These are phyloP conservation scores for Poronia punctata DNA, from an alignment of 495 filamentous ascomycete genomes.

Conservation along the genomic window DNA sequence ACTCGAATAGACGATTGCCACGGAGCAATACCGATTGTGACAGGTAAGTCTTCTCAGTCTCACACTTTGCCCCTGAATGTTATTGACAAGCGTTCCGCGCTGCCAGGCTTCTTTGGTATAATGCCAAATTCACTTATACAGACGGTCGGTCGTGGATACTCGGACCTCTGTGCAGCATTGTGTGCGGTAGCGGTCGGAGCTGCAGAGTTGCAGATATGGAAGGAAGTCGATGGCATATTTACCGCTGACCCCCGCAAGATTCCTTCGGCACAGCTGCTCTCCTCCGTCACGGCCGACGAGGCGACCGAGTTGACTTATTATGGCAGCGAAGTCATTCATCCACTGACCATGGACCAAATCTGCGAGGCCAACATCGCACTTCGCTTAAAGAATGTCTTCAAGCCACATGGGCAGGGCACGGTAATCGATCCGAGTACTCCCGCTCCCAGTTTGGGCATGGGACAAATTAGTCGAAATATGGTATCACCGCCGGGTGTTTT, in stretches of 20 bases:
- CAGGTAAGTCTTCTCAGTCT: conserved; percentile 12
- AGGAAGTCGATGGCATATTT: conserved; percentile 52
- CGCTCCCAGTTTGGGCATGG: conserved; percentile 4
- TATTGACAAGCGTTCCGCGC: conserved; percentile 31
- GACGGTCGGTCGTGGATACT: conserved; percentile 44
- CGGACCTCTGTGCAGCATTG: conserved; percentile 47
- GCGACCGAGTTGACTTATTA: conserved; percentile 51
- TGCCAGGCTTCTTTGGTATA: conserved; percentile 44
- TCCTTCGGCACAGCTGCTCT: conserved; percentile 40
- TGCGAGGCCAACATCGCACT: conserved; percentile 30
- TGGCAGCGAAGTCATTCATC: conserved; percentile 42
- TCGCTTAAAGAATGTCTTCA: conserved; percentile 36
- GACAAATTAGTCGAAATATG: conserved; percentile 2
- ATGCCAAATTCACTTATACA: conserved; percentile 42
- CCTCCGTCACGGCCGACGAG: conserved; percentile 44
- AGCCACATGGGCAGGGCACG: conserved; percentile 30
- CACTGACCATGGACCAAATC: conserved; percentile 39
- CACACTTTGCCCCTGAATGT: conserved; percentile 1
- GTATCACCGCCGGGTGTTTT: conserved; percentile 23
- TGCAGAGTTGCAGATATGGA: conserved; percentile 49
- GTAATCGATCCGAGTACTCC: conserved; percentile 26
- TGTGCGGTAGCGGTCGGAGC: conserved; percentile 41
- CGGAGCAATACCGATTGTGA: conserved; percentile 24
- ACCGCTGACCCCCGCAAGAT: conserved; percentile 51
- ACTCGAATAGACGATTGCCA: conserved; percentile 19